Conservation (phyloP, 148 eudicot genomes). For the Rhododendron mucronatum region DNA sequence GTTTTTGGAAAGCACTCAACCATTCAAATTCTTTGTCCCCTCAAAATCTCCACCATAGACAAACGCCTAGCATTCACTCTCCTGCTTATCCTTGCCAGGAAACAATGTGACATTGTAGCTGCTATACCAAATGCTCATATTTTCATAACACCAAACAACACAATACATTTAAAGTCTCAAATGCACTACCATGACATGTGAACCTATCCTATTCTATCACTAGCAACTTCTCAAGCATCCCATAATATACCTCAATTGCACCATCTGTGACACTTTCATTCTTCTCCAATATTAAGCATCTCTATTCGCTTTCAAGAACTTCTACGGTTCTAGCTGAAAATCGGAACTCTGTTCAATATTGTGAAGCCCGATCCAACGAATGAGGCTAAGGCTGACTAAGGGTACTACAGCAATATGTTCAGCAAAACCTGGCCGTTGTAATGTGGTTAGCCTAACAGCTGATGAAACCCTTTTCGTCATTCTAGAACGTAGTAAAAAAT, state of each 20-base stretch:
- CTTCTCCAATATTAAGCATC: background rate
- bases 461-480: background rate
- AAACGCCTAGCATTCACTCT: background rate
- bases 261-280: background rate
- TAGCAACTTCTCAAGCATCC: background rate
- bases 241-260: background rate
- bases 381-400: background rate
- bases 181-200: background rate
- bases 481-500: background rate
- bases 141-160: slow-evolving; percentile 9
- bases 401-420: background rate
- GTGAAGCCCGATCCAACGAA: background rate
- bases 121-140: background rate
- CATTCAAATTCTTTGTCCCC: background rate
- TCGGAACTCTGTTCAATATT: background rate
- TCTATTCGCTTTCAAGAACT: background rate
- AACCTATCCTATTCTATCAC: background rate
- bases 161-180: background rate
- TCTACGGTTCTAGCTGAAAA: background rate
- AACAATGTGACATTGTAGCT: background rate
- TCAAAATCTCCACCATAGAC: background rate
- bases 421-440: background rate
- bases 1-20: background rate
- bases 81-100: background rate
- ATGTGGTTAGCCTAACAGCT: background rate